Percentiles rank a stretch among this genome's conserved stretches.
Conservation (phyloP, 2,329 filamentous ascomycete species). For the Coniochaeta hoffmannii region DNA sequence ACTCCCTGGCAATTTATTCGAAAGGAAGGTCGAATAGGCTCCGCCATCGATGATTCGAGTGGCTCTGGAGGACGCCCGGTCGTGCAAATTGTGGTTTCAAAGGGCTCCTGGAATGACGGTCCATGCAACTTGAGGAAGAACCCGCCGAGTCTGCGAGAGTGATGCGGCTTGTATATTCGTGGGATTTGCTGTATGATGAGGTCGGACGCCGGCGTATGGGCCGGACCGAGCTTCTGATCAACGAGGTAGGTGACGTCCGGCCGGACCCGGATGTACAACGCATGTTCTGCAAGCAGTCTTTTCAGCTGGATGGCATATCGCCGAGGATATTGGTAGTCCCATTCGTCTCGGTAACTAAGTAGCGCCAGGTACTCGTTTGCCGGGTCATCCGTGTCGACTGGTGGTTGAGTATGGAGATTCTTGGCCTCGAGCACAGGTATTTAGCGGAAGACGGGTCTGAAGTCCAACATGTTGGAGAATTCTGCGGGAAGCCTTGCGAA, state of each 20-base stretch:
- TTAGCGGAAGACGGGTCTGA: background rate
- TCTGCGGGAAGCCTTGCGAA: background rate
- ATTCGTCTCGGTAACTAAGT: background rate
- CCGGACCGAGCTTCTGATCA: background rate
- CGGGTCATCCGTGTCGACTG: background rate
- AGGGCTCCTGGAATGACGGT: background rate
- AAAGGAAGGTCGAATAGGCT: background rate
- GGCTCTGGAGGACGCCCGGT: background rate
- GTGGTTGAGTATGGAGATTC: background rate
- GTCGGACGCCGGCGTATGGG: background rate
- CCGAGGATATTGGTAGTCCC: background rate
- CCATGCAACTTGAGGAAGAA: background rate
- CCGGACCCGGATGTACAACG: background rate
- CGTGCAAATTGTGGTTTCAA: background rate
- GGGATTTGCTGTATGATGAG: background rate
- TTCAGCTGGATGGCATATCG: background rate
- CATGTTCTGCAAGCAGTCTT: background rate
- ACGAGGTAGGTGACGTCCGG: background rate
- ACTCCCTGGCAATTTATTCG: background rate
- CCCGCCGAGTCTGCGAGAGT: background rate
- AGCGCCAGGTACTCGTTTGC: background rate
- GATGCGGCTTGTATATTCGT: background rate
- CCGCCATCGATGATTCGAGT: too few species aligned
- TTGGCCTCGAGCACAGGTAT: background rate
- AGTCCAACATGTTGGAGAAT: background rate